Evolutionary conservation across 768 basidiomycete genomes (phyloP), one percentile per base, ranked within the genome.

Genomic region (Tulasnella sp.): DNA sequence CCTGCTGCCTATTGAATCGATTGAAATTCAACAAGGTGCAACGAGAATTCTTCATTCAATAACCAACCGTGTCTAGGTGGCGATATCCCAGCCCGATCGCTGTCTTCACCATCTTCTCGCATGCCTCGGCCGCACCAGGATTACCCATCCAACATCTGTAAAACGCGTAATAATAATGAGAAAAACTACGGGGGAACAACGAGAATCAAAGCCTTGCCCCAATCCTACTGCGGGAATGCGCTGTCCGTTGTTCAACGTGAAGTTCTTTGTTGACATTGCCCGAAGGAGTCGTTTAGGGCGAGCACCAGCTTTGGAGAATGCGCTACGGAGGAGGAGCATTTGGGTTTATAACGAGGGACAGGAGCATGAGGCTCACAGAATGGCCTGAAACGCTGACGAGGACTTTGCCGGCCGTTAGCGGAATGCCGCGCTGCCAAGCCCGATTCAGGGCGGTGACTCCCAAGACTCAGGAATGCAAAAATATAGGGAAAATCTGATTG

Each of bases 31-130:
- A 60, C 8, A 5, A 22, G 22, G 24, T 3, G 24, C 18, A 18
- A 5, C 18, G 20, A 28, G 18, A 22, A 9, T 60, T 22, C 58
- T 60, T 60, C 28, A 24, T 60, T 60, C 18, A 60, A 60, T 24
- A 22, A 60, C 58, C 90, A 4, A 95, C 95, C 28, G 94, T 89
- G 85, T 97, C 95, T 82, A 97, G 90, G 86, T 97, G 95, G 75
- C 94, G 89, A 85, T 96, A 96, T 0, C 94, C 94, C 34, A 89
- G 89, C 77, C 89, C 88, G 46, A 96, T 89, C 40, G 95, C 95
- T 82, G 88, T 88, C 85, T 50, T 34, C 24, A 94, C 93, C 75
- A 76, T 76, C 22, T 48, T 46, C 34, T 76, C 75, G 50, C 28
- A 34, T 11, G 28, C 41, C 50, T 76, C 75, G n/a, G 6, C 77